A percentile compares a stretch with the other conserved stretches of the same genome.
phyloP scores from a whole-genome alignment of 768 basidiomycete genomes.

The Tulasnella sp. region DNA sequence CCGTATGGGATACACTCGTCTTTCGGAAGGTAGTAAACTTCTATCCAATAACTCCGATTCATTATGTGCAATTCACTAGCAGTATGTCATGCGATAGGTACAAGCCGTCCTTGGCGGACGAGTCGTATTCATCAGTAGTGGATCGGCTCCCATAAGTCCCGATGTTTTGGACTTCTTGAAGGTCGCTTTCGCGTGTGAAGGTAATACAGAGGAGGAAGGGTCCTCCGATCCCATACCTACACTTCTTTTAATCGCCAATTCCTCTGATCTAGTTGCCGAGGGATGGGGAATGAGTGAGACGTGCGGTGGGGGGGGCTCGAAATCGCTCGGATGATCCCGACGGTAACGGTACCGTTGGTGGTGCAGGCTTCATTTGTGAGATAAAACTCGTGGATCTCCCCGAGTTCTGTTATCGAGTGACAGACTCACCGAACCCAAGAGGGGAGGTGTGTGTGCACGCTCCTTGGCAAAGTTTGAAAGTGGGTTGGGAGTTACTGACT shows the following conservation, averaged over 20 bases:
- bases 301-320: background rate
- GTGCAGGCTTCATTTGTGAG: conserved; percentile 62
- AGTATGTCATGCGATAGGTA: too few relatives aligned
- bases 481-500: too few relatives aligned
- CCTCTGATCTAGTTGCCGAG: too few relatives aligned
- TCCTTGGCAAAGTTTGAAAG: background rate
- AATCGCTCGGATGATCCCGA: conserved; percentile 37
- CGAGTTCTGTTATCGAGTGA: conserved; percentile 72
- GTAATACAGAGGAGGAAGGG: too few relatives aligned
- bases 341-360: conserved; percentile 70
- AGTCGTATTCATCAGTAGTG: conserved; percentile 52
- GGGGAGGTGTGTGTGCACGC: conserved; percentile 41
- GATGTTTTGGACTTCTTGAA: conserved; percentile 88
- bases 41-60: too few relatives aligned
- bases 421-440: conserved; percentile 81
- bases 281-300: conserved; percentile 10
- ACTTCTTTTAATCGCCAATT: too few relatives aligned
- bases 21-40: conserved; percentile 79
- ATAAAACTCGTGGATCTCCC: conserved; percentile 87
- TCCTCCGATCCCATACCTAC: too few relatives aligned
- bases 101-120: conserved; percentile 76
- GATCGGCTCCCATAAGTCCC: conserved; percentile 81
- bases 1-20: conserved; percentile 80
- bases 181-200: conserved; percentile 62
- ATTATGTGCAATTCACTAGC: background rate